These are phyloP conservation scores for Solanum chilense DNA, from an alignment of 257 asterid species.

Conservation along the genomic window DNA sequence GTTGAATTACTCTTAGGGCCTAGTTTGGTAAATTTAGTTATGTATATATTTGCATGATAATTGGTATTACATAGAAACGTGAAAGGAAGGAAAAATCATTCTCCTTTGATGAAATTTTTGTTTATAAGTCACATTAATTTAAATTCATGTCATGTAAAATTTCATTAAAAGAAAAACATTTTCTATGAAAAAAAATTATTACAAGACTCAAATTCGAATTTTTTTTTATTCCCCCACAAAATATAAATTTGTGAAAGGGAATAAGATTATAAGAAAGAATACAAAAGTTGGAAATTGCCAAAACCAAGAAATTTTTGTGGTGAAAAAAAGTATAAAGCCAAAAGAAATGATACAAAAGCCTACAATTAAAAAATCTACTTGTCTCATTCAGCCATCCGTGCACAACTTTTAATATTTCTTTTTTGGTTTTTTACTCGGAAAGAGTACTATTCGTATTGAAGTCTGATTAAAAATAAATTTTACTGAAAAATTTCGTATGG, in stretches of 20 bases:
- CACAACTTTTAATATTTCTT: not conserved
- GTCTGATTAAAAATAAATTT: no score
- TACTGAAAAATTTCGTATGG: no score
- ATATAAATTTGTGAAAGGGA: not conserved
- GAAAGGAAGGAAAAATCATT: not conserved
- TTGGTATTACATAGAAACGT: not conserved
- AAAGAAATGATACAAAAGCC: slow-evolving; percentile 7
- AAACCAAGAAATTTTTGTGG: not conserved
- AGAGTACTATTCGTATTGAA: no score
- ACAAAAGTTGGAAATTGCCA: not conserved
- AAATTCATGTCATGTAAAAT: not conserved
- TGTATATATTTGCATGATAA: not conserved
- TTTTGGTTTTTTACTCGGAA: no score
- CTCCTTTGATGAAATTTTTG: not conserved
- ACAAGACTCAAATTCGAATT: not conserved
- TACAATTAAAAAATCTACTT: not conserved
- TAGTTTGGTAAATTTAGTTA: not conserved
- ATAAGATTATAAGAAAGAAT: not conserved
- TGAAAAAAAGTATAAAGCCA: slow-evolving; percentile 7
- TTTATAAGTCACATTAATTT: not conserved
- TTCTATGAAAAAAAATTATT: not conserved
- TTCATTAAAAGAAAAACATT: accelerated
- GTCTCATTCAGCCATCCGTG: slow-evolving; percentile 9
- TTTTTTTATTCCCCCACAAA: not conserved
- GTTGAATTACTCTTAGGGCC: not conserved